phyloP scores from a whole-genome alignment of 2,329 filamentous ascomycete genomes.

The Grosmannia serpens region DNA sequence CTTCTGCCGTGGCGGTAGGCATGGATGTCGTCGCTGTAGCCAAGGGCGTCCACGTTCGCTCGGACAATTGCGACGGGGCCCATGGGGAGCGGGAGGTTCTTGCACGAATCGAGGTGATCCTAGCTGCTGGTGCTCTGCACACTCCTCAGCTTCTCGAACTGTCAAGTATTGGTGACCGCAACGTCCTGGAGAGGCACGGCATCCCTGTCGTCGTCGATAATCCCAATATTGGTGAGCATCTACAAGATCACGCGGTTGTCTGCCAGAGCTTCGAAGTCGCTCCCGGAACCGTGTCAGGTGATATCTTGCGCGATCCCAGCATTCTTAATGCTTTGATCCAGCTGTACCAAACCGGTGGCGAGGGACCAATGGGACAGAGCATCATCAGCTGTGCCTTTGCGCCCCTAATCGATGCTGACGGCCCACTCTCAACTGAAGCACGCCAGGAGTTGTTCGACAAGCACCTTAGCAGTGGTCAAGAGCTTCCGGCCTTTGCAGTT shows the following conservation, averaged over 20 bases:
- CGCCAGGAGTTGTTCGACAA: conserved; percentile 13
- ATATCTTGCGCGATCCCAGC: conserved; percentile 15
- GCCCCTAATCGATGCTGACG: conserved; percentile 10
- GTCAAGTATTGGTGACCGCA: conserved; percentile 25
- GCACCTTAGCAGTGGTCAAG: conserved; percentile 8
- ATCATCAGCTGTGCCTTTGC: conserved; percentile 19
- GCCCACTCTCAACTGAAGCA: conserved; percentile 9
- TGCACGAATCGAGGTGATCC: conserved; percentile 23
- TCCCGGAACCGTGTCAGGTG: conserved; percentile 11
- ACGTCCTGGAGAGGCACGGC: conserved; percentile 27
- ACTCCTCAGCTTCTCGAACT: conserved; percentile 24
- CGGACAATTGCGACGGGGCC: conserved; percentile 3
- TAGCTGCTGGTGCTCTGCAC: conserved; percentile 28
- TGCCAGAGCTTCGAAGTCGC: conserved; percentile 22
- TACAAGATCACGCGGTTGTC: conserved; percentile 26
- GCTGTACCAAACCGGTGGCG: conserved; percentile 19
- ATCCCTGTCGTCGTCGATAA: conserved; percentile 28
- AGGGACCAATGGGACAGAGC: conserved; percentile 21
- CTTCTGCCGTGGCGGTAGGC: no score
- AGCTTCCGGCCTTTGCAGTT: no score
- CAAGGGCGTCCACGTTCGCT: conserved; percentile 14
- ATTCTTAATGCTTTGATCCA: conserved; percentile 13
- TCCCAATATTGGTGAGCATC: conserved; percentile 31
- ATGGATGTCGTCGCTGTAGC: conserved; percentile 7
- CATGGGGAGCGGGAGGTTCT: neutral